Percentiles rank a stretch among this genome's conserved stretches.
These are phyloP conservation scores for Telfairia occidentalis DNA, from an alignment of 331 rosid species.

Conservation along the genomic window DNA sequence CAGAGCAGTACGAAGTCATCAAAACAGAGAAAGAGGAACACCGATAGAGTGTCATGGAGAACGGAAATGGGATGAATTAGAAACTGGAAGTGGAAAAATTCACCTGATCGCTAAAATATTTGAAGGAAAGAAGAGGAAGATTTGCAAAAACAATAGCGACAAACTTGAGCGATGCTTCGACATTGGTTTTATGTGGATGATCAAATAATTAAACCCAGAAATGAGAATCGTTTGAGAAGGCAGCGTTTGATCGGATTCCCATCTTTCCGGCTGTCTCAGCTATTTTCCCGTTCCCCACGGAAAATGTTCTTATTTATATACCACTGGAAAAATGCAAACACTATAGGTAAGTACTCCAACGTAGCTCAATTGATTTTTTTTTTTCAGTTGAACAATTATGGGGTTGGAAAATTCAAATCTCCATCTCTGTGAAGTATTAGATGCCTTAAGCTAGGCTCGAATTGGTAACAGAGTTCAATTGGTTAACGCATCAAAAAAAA, in stretches of 20 bases:
- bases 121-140: constrained; percentile 20
- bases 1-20: not conserved
- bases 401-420: too few relatives aligned
- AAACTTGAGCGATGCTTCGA: constrained; percentile 3
- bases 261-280: not conserved
- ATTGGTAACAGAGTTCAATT: too few relatives aligned
- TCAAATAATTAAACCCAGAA: not conserved
- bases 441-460: too few relatives aligned
- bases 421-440: too few relatives aligned
- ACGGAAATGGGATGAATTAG: not conserved
- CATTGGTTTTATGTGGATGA: constrained; percentile 2
- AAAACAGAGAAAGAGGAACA: not conserved
- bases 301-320: too few relatives aligned
- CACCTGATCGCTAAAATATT: constrained; percentile 34
- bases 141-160: constrained; percentile 10
- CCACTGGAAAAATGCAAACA: too few relatives aligned
- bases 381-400: too few relatives aligned
- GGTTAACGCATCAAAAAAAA: too few relatives aligned
- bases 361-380: too few relatives aligned
- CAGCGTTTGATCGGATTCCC: not conserved
- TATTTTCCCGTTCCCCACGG: not conserved
- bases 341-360: too few relatives aligned
- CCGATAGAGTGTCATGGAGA: not conserved
- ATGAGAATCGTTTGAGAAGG: not conserved
- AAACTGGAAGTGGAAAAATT: not conserved